phyloP scores from a whole-genome alignment of 192 early-diverging fungal species.

The Helicostylum pulchrum region DNA sequence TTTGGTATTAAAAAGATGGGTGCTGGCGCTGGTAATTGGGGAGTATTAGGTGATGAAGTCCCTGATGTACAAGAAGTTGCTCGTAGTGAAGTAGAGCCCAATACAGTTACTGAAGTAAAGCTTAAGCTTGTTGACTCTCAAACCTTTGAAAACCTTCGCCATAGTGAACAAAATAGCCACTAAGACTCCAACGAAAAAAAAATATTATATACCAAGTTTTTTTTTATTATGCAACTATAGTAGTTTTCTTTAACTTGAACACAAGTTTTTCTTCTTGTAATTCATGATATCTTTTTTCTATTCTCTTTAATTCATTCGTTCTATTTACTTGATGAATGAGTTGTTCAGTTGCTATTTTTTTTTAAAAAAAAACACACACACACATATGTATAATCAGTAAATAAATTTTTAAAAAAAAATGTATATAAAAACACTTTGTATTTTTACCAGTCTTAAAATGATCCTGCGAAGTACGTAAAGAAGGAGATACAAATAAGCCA shows the following conservation, averaged over 20 bases:
- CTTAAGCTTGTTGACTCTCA: conserved; percentile 24
- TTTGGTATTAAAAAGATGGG: conserved; percentile 19
- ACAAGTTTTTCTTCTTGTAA: conserved; percentile 14
- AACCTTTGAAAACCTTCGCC: conserved; percentile 23
- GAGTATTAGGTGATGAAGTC: conserved; percentile 22
- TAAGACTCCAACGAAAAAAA: not conserved
- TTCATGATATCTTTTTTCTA: conserved; percentile 21
- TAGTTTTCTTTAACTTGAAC: conserved; percentile 6
- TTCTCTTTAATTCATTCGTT: conserved; percentile 7
- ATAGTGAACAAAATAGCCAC: not conserved
- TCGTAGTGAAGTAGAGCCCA: not conserved
- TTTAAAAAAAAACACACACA: not conserved
- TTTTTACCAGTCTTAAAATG: conserved; percentile 38
- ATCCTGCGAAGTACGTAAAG: conserved; percentile 35
- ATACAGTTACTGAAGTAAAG: not conserved
- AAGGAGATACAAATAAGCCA: conserved; percentile 42
- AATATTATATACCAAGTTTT: not conserved
- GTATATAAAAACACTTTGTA: not conserved
- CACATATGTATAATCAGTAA: not conserved
- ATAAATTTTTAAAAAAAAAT: no score
- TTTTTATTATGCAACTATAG: not conserved
- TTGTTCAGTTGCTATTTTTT: conserved; percentile 1
- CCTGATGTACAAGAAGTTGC: conserved; percentile 15
- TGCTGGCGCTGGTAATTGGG: conserved; percentile 31
- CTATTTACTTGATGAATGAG: conserved; percentile 23